Base-by-base conservation (phyloP, 164 flowering plant genomes). In the Stephania cephalantha region DNA sequence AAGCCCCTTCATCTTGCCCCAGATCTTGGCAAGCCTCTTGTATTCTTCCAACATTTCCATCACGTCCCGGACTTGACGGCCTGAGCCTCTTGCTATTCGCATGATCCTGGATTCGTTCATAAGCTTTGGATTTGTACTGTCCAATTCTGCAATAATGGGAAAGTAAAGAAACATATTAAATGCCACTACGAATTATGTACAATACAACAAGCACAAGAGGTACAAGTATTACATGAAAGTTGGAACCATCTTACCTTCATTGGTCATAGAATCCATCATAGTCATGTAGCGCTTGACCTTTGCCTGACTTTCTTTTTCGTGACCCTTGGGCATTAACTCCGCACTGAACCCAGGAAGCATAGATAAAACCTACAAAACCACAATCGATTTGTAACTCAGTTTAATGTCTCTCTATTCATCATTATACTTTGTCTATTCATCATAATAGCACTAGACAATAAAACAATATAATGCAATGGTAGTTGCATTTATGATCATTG, bases 261-360 rank as follows among this genome's bases (percentile, higher is more conserved):
- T 84, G 50, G 99, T 92, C 99, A 94, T 94, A 5, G 99, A 96
- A 77, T 96, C 99, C 99, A 96, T 96, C 87, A 96, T 94, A 72
- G 97, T 92, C 99, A 94, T 96, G 85, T 91, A 96, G 25, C 98
- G 92, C 83, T 96, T 94, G 73, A 94, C 86, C 85, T 95, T 92
- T 65, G 95, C 91, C 79, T 92, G 98, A 82, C 97, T 92, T 87
- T 94, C 98, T 81, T 94, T 92, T 79, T 96, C 99, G 53, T 83
- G 91, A 58, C 98, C 99, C 86, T 94, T 85, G 18, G 99, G 97
- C 99, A 96, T 96, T 73, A 96, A 79, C 79, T 96, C 97, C 50
- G 90, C 71, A 79, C 95, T 91, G 78, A 92, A 90, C 78, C 98
- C 97, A 7, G 99, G 98, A 78, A 96, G 93, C 99, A 94, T 96